Conservation (phyloP, 352 stramenopile genomes). For the Globisporangium uncinulatum region DNA sequence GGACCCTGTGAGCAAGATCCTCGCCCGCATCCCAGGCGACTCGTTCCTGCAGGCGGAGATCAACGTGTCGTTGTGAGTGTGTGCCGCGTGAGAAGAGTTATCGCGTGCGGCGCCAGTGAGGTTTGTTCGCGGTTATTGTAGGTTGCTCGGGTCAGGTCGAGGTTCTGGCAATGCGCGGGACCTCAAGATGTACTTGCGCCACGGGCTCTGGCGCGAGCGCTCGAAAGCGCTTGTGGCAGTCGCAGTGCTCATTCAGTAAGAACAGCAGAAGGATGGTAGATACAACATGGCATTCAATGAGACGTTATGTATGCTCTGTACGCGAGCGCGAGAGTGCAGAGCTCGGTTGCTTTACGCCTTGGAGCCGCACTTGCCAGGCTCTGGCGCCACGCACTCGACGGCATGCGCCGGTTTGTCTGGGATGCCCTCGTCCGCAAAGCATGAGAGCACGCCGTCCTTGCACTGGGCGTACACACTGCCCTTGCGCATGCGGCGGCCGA, state of each 20-base stretch:
- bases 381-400: constrained; percentile 23
- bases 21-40: constrained; percentile 77
- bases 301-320: no score
- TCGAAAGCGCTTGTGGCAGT: no score
- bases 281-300: not conserved
- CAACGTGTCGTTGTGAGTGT: constrained; percentile 73
- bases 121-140: not conserved
- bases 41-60: constrained; percentile 88
- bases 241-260: no score
- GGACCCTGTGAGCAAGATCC: constrained; percentile 82
- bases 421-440: constrained; percentile 37
- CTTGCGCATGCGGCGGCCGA: constrained; percentile 32
- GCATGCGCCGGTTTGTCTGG: constrained; percentile 27
- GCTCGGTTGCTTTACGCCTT: constrained; percentile 1
- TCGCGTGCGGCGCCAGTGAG: not conserved
- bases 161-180: no score
- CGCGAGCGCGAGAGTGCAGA: no score
- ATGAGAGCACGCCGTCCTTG: constrained; percentile 26
- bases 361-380: constrained; percentile 27
- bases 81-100: not conserved
- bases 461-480: constrained; percentile 35
- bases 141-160: no score
- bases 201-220: no score
- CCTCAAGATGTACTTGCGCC: no score
- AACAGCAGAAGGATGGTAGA: no score